phyloP scores from a whole-genome alignment of 2,329 filamentous ascomycete species.

The Colletotrichum tanaceti region DNA sequence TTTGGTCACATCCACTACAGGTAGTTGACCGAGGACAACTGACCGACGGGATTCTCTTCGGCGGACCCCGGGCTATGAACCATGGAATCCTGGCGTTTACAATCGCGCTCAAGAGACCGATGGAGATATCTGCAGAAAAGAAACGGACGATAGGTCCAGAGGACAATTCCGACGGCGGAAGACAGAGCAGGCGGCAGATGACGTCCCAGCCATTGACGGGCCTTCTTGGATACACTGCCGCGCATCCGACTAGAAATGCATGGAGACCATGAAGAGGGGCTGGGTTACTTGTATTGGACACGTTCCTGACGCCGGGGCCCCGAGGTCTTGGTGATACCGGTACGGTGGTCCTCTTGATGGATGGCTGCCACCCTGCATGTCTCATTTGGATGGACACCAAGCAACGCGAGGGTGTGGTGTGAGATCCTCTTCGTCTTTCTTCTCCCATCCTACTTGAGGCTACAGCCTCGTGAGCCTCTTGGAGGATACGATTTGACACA shows the following conservation, averaged over 20 bases:
- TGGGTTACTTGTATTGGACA: slow-evolving; percentile 15
- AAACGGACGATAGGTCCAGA: neutral
- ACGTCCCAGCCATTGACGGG: no score
- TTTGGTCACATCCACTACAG: slow-evolving; percentile 8
- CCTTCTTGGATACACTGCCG: neutral
- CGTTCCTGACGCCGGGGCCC: slow-evolving; percentile 10
- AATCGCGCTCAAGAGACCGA: neutral
- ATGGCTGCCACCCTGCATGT: slow-evolving; percentile 16
- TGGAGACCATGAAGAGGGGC: slow-evolving; percentile 1
- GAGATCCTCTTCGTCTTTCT: neutral
- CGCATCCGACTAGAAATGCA: slow-evolving; percentile 16
- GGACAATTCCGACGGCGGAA: neutral
- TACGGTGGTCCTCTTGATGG: neutral
- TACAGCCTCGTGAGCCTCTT: neutral
- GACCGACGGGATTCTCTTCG: neutral
- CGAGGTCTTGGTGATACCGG: neutral
- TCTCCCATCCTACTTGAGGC: neutral
- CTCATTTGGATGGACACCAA: slow-evolving; percentile 14
- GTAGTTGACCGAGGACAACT: neutral
- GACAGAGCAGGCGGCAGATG: neutral
- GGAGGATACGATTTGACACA: neutral
- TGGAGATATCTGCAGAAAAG: neutral
- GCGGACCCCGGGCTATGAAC: neutral
- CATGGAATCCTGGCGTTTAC: no score
- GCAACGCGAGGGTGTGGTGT: neutral